Base-by-base conservation (phyloP, 2,329 filamentous ascomycete species). In the Penicillium griseofulvum region DNA sequence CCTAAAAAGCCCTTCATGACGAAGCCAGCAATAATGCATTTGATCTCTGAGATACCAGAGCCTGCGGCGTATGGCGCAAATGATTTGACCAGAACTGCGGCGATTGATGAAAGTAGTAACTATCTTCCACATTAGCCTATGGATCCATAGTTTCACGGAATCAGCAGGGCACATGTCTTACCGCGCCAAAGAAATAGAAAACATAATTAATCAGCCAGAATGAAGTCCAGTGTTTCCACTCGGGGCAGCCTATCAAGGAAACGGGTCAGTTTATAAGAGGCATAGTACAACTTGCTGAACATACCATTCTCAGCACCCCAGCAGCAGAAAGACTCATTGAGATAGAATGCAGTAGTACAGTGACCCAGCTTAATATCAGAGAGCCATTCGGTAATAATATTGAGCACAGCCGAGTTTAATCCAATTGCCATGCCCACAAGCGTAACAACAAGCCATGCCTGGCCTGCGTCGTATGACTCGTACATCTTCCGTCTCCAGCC, bases 1-100 rank as follows among this genome's bases (percentile, higher is more conserved):
- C 93, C 91, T 16, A 99, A 81, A 68, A 99, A 99, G 0, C 92
- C 94, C 75, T 97, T 97, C 94, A 99, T 99, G 47, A 97, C 90
- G 71, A 99, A 99, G 3, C 94, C 94, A 5, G 93, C 94, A 69
- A 99, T 96, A 70, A 99, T 97, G 75, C 91, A 96, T 75, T 99
- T 99, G 81, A 99, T 99, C 77, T 99, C 94, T 12, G 91, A 97
- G 55, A 99, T 99, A 38, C 94, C 94, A 12, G 91, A 96, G 16
- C 94, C 94, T 33, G 94, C 94, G 11, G 94, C 94, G 71, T 99
- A 99, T 0, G 94, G 94, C 5, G 94, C 92, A 74, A 94, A 97
- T 1, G 85, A 86, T 71, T 91, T 94, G 69, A 99, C 94, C 38
- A 99, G 80, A 36, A 83, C 86, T 0, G 92, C 92, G 2, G 92